Conservation (phyloP, 179 eudicot species). For the Monotropa hypopitys region DNA sequence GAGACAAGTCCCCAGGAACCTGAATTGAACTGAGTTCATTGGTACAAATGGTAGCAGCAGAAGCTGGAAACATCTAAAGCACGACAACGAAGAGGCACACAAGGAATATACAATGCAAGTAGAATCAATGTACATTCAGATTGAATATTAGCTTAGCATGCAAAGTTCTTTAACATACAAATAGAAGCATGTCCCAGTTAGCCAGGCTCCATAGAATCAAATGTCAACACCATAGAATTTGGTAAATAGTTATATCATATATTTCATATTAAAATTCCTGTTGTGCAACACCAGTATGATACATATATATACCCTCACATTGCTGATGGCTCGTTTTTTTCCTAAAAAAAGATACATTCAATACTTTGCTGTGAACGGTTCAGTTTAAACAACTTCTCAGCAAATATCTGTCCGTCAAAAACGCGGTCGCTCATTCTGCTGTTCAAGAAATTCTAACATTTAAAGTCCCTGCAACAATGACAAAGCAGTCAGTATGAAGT, state of each 20-base stretch:
- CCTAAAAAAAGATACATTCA: constrained; percentile 69
- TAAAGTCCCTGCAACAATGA: constrained; percentile 21
- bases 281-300: background rate
- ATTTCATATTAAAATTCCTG: background rate
- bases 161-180: background rate
- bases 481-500: background rate
- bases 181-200: background rate
- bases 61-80: background rate
- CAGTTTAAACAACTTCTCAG: constrained; percentile 69
- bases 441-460: constrained; percentile 10
- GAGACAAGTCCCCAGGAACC: background rate
- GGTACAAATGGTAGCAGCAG: background rate
- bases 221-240: background rate
- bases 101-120: background rate
- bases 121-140: background rate
- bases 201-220: constrained; percentile 1
- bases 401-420: constrained; percentile 51
- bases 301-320: background rate
- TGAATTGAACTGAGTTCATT: background rate
- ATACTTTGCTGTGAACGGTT: constrained; percentile 89
- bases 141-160: background rate
- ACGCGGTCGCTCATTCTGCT: constrained; percentile 56
- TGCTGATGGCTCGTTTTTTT: background rate
- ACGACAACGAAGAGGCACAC: background rate
- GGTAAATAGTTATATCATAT: background rate